These are phyloP conservation scores for Lipomyces oligophaga DNA, from an alignment of 805 yeast genomes.

Conservation along the genomic window DNA sequence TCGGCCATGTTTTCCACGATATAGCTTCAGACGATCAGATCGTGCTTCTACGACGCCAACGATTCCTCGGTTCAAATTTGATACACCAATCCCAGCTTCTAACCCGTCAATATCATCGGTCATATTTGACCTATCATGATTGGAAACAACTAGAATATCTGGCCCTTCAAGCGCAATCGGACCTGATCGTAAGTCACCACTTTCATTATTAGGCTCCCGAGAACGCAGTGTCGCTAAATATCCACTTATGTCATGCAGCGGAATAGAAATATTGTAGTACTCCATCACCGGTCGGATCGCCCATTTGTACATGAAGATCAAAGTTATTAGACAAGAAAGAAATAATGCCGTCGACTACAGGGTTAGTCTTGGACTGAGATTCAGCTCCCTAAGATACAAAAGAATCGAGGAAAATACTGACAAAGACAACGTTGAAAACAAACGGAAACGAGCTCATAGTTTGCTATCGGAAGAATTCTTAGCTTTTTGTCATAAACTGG, in stretches of 20 bases:
- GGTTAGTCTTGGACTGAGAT: neutral
- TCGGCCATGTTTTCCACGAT: too few relatives aligned
- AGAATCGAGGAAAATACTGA: neutral
- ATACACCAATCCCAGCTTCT: neutral
- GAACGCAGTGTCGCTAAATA: neutral
- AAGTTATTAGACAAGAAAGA: slow-evolving; percentile 5
- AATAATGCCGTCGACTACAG: slow-evolving; percentile 3
- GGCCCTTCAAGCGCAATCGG: too few relatives aligned
- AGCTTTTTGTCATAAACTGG: too few relatives aligned
- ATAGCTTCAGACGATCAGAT: too few relatives aligned
- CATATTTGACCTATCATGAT: neutral
- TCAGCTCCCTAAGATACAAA: too few relatives aligned
- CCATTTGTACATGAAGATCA: slow-evolving; percentile 22
- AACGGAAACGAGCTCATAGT: slow-evolving; percentile 7
- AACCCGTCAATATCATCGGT: neutral
- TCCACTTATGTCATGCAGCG: slow-evolving; percentile 17
- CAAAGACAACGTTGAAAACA: slow-evolving; percentile 6
- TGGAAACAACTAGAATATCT: neutral
- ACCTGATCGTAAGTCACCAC: neutral
- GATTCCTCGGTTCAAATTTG: too few relatives aligned
- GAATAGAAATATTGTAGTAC: slow-evolving; percentile 22
- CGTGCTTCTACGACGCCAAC: too few relatives aligned
- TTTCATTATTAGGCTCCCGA: neutral
- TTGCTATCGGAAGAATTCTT: too few relatives aligned
- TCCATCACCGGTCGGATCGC: slow-evolving; percentile 24